These are phyloP conservation scores for Mycotypha africana DNA, from an alignment of 371 early-diverging fungal species.

Conservation along the genomic window DNA sequence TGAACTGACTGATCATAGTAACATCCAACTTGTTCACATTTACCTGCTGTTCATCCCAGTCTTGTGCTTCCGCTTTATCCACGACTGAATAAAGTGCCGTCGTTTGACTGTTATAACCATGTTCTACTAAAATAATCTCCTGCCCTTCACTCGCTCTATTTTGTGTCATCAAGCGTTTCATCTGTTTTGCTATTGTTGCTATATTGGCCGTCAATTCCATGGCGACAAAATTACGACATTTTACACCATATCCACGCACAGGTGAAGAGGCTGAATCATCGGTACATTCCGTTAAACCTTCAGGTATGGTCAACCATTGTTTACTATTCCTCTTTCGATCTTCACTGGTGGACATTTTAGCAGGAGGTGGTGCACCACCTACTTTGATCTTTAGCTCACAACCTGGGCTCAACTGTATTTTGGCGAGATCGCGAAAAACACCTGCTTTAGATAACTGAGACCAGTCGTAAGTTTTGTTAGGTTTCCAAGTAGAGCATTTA, in stretches of 20 bases:
- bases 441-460: constrained; percentile 17
- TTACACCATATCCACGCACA: constrained; percentile 12
- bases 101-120: neutral
- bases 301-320: constrained; percentile 25
- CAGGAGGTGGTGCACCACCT: too few species aligned
- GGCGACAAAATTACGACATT: constrained; percentile 28
- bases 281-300: constrained; percentile 16
- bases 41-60: too few species aligned
- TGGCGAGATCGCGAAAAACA: constrained; percentile 32
- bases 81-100: too few species aligned
- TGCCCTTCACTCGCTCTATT: constrained; percentile 1
- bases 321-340: constrained; percentile 9
- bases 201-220: constrained; percentile 27
- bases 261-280: too few species aligned
- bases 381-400: constrained; percentile 27
- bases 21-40: constrained; percentile 29
- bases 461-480: constrained; percentile 12
- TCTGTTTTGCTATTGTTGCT: constrained; percentile 23
- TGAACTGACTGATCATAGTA: constrained; percentile 54
- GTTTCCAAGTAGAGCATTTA: constrained; percentile 23
- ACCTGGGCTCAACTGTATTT: constrained; percentile 24
- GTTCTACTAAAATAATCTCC: constrained; percentile 14
- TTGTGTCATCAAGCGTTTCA: constrained; percentile 6
- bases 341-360: too few species aligned
- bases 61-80: too few species aligned